These are phyloP conservation scores for Litchi chinensis DNA, from an alignment of 345 rosid genomes.

Conservation along the genomic window DNA sequence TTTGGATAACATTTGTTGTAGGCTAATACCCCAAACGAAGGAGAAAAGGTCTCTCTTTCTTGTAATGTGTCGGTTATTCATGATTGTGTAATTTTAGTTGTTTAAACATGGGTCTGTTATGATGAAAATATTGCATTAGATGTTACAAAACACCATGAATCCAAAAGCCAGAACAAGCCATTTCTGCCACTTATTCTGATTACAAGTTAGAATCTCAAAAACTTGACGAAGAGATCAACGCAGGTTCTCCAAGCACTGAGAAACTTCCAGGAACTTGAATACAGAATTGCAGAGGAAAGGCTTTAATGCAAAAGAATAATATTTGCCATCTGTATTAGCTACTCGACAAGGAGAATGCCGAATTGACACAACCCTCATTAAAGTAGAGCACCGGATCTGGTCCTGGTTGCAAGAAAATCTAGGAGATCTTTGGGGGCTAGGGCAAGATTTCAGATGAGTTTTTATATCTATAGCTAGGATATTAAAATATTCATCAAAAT, in stretches of 20 bases:
- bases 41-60: not conserved
- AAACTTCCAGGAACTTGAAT: constrained; percentile 53
- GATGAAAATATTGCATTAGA: constrained; percentile 36
- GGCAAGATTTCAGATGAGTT: no score
- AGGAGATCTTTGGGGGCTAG: no score
- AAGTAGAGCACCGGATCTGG: constrained; percentile 33
- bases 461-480: no score
- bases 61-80: not conserved
- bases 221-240: constrained; percentile 60
- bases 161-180: constrained; percentile 28
- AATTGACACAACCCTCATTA: constrained; percentile 30
- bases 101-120: constrained; percentile 36
- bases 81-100: constrained; percentile 1
- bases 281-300: constrained; percentile 58
- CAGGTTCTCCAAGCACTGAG: constrained; percentile 38
- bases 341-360: constrained; percentile 68
- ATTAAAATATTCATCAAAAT: no score
- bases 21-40: no score
- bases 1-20: no score
- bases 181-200: constrained; percentile 40
- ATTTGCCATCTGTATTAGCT: constrained; percentile 57
- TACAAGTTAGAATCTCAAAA: constrained; percentile 45
- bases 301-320: constrained; percentile 62
- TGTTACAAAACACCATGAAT: constrained; percentile 29
- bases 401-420: constrained; percentile 14